These are phyloP conservation scores for Sporothrix dimorphospora DNA, from an alignment of 2,329 filamentous ascomycete genomes.

Conservation along the genomic window DNA sequence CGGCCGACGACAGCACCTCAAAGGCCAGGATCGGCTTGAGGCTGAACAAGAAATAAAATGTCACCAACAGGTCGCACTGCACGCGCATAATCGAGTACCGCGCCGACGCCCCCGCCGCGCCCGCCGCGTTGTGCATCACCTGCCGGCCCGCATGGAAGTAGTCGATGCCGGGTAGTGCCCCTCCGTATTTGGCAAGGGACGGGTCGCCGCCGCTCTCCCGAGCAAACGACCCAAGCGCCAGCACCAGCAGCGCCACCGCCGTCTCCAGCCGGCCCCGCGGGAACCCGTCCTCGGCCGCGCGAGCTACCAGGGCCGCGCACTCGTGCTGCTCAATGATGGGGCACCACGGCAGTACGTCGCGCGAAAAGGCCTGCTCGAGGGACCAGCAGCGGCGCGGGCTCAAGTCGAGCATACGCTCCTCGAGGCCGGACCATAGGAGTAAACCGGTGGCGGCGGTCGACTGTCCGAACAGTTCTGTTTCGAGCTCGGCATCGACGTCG, in stretches of 20 bases:
- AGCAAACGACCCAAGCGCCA: slow-evolving; percentile 31
- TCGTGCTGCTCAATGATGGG: slow-evolving; percentile 34
- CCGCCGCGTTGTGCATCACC: slow-evolving; percentile 25
- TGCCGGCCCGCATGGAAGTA: slow-evolving; percentile 33
- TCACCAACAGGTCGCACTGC: slow-evolving; percentile 33
- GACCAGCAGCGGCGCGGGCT: slow-evolving; percentile 27
- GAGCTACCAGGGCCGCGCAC: slow-evolving; percentile 27
- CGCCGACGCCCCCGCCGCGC: background rate
- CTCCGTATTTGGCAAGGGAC: background rate
- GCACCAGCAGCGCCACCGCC: slow-evolving; percentile 30
- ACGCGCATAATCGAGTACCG: slow-evolving; percentile 29
- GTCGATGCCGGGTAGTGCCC: slow-evolving; percentile 27
- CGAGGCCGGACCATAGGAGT: background rate
- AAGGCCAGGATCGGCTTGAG: slow-evolving; percentile 34
- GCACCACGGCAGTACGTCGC: slow-evolving; percentile 34
- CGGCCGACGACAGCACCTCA: slow-evolving; percentile 32
- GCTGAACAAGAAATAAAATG: slow-evolving; percentile 33
- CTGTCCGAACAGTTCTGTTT: slow-evolving; percentile 23
- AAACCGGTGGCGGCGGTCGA: background rate
- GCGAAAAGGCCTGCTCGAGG: slow-evolving; percentile 32
- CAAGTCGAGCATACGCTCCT: slow-evolving; percentile 26
- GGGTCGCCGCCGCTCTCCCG: slow-evolving; percentile 19
- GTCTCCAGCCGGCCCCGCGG: slow-evolving; percentile 24
- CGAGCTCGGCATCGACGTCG: slow-evolving; percentile 18
- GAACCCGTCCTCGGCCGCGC: slow-evolving; percentile 25